Base-by-base conservation (phyloP, 441 rosid genomes). In the Arabidopsis lyrata region DNA sequence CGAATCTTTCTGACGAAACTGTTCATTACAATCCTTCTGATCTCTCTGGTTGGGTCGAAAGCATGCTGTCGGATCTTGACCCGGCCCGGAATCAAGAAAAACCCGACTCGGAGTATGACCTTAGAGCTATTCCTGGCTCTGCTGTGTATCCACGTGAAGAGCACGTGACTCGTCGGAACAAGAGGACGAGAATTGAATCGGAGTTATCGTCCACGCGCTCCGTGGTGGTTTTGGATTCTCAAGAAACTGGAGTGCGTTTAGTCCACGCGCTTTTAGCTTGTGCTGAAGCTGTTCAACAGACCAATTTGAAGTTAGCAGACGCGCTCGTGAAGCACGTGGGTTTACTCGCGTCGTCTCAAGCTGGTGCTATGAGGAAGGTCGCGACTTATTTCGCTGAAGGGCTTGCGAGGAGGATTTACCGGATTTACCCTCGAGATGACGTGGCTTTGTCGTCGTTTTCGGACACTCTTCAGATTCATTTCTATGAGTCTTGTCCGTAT, bases 321-420 rank as follows among this genome's bases (percentile, higher is more conserved):
- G 86, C 84, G 57, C 84, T 88, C 7, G 86, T 88, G 5, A 84
- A 83, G 79, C 88, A 84, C 60, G 81, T 88, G 4, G 86, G 88
- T 0, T 39, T 82, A 18, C 88, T 86, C 7, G 87, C 92, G 4
- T 66, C 80, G 2, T 83, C 88, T 16, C 92, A 88, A 59, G 73
- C 81, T 7, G 90, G 92, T 0, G 85, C 92, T 9, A 86, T 88
- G 90, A 80, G 87, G 61, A 88, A 88, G 77, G 90, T 88, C 14
- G 92, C 90, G 11, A 88, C 87, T n/a, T 84, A 86, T 62, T 88
- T 88, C 65, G 88, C 90, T 0, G 85, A 81, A 67, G 90, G 87
- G 1, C 77, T 88, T 2, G 88, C 90, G 15, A 76, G 88, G 0
- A 81, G 85, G 73, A 86, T 88, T 48, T 88, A 86, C 80, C 57